A percentile compares a stretch with the other conserved stretches of the same genome.
These are phyloP conservation scores for Scytalidium sp. DNA, from an alignment of 2,329 filamentous ascomycete genomes.

Conservation along the genomic window DNA sequence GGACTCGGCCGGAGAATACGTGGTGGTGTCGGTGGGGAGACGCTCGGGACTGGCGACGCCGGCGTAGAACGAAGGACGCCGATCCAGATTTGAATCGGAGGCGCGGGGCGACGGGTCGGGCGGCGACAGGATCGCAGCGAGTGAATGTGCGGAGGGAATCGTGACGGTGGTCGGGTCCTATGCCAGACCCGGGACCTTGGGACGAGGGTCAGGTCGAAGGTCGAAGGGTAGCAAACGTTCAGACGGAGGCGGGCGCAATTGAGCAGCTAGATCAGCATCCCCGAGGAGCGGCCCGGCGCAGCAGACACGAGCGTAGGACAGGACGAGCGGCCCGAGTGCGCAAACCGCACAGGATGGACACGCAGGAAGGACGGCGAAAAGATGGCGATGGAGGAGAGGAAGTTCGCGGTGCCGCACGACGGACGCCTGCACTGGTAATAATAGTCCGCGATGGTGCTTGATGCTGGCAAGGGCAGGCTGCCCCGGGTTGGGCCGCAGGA, in stretches of 20 bases:
- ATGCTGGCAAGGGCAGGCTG: no score
- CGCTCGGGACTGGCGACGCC: conserved; percentile 22
- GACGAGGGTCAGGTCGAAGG: background rate
- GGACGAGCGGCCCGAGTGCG: no score
- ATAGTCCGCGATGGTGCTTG: no score
- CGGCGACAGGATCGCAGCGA: conserved; percentile 32
- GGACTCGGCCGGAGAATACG: conserved; percentile 20
- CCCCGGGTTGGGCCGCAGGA: no score
- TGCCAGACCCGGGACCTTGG: conserved; percentile 18
- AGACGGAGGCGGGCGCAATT: background rate
- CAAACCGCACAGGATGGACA: no score
- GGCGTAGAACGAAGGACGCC: background rate
- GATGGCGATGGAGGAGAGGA: no score
- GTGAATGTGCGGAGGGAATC: conserved; percentile 31
- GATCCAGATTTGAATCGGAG: background rate
- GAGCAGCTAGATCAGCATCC: background rate
- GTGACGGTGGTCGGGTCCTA: conserved; percentile 26
- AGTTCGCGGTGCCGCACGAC: no score
- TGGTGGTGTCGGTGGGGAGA: conserved; percentile 24
- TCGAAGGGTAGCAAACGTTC: background rate
- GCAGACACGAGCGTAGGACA: background rate
- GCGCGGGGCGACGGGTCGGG: conserved; percentile 14
- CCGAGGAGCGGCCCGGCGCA: background rate
- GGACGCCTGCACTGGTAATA: no score
- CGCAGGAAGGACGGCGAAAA: no score